Conservation (phyloP, 2,329 filamentous ascomycete species). For the Penicillium sp. region DNA sequence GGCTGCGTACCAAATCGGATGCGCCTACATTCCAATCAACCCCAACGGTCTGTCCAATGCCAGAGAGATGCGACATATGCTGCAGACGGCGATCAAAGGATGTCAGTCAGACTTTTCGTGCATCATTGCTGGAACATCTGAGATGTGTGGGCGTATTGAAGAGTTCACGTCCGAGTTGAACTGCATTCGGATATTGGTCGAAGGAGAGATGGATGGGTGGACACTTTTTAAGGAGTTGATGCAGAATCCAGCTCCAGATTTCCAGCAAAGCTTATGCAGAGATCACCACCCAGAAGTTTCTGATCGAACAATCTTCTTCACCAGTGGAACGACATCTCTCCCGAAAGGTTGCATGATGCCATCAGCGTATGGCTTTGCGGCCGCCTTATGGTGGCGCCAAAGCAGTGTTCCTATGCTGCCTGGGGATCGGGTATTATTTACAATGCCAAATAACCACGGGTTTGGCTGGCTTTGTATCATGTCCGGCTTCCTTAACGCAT, state of each 20-base stretch:
- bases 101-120: neutral
- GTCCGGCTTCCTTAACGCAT: slow-evolving; percentile 9
- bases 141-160: slow-evolving; percentile 1
- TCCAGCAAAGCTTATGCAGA: neutral
- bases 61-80: slow-evolving; percentile 5
- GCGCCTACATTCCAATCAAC: slow-evolving; percentile 14
- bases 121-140: neutral
- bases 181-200: slow-evolving; percentile 2
- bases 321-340: slow-evolving; percentile 19
- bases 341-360: slow-evolving; percentile 17
- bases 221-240: neutral
- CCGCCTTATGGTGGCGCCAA: slow-evolving; percentile 4
- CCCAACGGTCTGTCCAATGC: slow-evolving; percentile 9
- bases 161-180: neutral
- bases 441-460: slow-evolving; percentile 16
- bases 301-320: slow-evolving; percentile 13
- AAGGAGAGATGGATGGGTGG: slow-evolving; percentile 3
- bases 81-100: neutral
- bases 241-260: neutral
- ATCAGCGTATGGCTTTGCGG: slow-evolving; percentile 7
- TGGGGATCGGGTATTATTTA: slow-evolving; percentile 7
- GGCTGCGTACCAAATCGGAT: slow-evolving; percentile 18
- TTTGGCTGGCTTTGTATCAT: slow-evolving; percentile 15
- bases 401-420: slow-evolving; percentile 8
- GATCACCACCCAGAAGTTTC: neutral